A percentile compares a stretch with the other conserved stretches of the same genome.
Evolutionary conservation across 352 stramenopile genomes (phyloP).

Genomic region (Aphanomyces stellatus): DNA sequence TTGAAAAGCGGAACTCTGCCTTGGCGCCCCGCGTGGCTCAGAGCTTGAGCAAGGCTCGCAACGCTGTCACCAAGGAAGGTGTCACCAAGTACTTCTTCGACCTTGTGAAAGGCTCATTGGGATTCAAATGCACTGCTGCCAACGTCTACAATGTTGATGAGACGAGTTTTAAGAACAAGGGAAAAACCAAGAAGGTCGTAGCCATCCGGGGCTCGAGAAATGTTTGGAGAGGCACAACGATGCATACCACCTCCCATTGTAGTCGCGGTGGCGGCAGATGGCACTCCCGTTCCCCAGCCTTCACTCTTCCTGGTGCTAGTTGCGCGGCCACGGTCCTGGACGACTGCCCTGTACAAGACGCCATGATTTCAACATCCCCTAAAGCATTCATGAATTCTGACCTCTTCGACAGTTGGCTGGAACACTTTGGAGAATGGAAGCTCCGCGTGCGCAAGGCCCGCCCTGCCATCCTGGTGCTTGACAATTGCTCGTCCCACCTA

Average conservation of each 20-base stretch:
- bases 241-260: neutral
- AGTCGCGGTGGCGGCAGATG: neutral
- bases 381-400: slow-evolving; percentile 8
- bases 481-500: neutral
- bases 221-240: neutral
- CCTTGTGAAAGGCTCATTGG: neutral
- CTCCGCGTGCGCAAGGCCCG: neutral
- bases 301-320: neutral
- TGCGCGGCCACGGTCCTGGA: neutral
- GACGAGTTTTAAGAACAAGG: neutral
- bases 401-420: neutral
- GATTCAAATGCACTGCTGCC: neutral
- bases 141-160: slow-evolving; percentile 9
- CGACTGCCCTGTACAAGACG: neutral
- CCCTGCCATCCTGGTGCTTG: neutral
- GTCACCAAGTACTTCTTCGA: neutral
- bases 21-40: neutral
- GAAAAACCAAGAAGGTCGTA: neutral
- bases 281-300: neutral
- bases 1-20: neutral
- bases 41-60: neutral
- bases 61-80: neutral
- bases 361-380: neutral
- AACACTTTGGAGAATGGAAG: slow-evolving; percentile 3
- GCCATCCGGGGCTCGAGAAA: neutral